Percentiles rank a stretch among this genome's conserved stretches.
Conservation (phyloP, 495 filamentous ascomycete genomes). For the Penicillium salamii region DNA sequence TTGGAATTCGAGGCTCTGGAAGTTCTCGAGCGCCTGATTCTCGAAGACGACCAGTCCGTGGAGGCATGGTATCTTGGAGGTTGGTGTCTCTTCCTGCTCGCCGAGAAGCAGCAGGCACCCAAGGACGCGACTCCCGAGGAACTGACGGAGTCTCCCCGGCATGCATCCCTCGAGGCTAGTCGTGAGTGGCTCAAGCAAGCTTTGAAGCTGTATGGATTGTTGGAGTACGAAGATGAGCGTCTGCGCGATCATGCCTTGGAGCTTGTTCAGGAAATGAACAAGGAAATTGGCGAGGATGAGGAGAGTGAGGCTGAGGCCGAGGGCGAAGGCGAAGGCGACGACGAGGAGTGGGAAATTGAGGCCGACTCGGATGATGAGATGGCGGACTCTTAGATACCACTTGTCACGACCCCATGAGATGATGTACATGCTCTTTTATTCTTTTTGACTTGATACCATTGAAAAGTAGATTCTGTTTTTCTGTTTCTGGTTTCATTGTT, state of each 20-base stretch:
- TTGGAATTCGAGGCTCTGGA: conserved; percentile 82
- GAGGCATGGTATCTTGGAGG: conserved; percentile 97
- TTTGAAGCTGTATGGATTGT: conserved; percentile 43
- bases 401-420: conserved; percentile 13
- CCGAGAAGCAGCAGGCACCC: conserved; percentile 59
- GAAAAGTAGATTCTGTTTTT: conserved; percentile 7
- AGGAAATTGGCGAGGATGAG: conserved; percentile 55
- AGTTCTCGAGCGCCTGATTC: conserved; percentile 77
- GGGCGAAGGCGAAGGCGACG: conserved; percentile 40
- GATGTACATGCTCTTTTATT: conserved; percentile 25
- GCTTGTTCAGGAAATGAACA: conserved; percentile 54
- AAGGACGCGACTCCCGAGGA: conserved; percentile 30
- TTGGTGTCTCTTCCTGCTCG: conserved; percentile 79
- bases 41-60: conserved; percentile 88
- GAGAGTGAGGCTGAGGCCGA: conserved; percentile 46
- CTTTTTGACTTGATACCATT: conserved; percentile 34
- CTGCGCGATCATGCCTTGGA: conserved; percentile 53
- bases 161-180: conserved; percentile 44
- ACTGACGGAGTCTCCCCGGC: conserved; percentile 30
- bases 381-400: conserved; percentile 40
- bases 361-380: conserved; percentile 48
- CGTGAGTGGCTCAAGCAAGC: conserved; percentile 53
- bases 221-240: conserved; percentile 54
- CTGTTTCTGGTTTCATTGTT: conserved; percentile 10
- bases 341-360: conserved; percentile 36